Evolutionary conservation across 495 filamentous ascomycete genomes (phyloP), one percentile per base, ranked within the genome.

Genomic region (Platismatia glauca): DNA sequence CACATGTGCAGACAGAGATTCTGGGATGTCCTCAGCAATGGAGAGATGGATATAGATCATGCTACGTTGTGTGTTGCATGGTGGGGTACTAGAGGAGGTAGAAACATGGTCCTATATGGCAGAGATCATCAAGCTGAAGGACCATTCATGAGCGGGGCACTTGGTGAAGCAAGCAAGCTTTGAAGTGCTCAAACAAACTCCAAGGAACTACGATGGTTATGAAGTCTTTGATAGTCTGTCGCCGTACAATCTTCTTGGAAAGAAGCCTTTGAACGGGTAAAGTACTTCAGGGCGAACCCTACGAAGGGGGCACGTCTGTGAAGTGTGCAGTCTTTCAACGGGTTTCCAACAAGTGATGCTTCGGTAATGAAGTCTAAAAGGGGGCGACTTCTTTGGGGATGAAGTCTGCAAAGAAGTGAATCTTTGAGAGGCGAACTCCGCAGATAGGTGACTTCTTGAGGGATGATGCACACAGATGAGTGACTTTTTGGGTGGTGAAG

Each of bases 41-140:
- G 93, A 11, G 92, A 97, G 75, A 93, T 97, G 86, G 92, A 97
- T 75, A 84, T 95, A 55, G 89, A 95, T 68, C 79, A 90, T 33
- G 85, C 89, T 13, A 85, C 87, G 56, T 77, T 89, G 53, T 93
- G 86, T 62, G 87, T 95, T 34, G 83, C 84, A 16, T 98, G 94
- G 94, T 98, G 94, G 94, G 81, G 76, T 59, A 86, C 84, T 2
- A 72, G 74, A 50, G 87, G 88, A 20, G 89, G 89, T 0, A 76
- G 87, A 48, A 85, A 89, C 64, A 74, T 78, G 66, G 77, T 90
- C 18, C 68, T 90, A 0, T 85, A 80, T 71, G 86, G 85, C 7
- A 61, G 59, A 43, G 63, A 68, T 39, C 52, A 62, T 24, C 67
- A 68, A n/a, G 27, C 62, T 44, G 67, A 73, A 53, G 74, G 73